A percentile compares a stretch with the other conserved stretches of the same genome.
These are phyloP conservation scores for Panicum hallii DNA, from an alignment of 202 grass and related monocot species.

Conservation along the genomic window DNA sequence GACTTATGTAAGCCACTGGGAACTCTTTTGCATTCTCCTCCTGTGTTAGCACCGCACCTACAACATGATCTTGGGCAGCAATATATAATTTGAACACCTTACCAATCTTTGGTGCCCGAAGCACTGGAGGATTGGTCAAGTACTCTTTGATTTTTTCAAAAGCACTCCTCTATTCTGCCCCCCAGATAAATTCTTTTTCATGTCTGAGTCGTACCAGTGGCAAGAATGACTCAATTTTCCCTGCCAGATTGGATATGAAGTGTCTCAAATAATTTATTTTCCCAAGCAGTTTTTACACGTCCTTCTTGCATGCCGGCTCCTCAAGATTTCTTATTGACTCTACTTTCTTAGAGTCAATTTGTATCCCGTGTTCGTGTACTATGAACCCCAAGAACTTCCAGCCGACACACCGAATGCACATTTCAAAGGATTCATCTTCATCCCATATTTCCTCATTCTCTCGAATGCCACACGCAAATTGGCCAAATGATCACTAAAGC, in stretches of 20 bases:
- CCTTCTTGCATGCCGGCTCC: not conserved
- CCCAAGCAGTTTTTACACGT: not conserved
- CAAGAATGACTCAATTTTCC: not conserved
- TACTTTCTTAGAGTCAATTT: not conserved
- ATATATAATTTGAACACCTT: not conserved
- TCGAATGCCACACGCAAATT: not conserved
- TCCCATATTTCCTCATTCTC: not conserved
- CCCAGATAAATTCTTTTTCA: not conserved
- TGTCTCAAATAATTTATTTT: constrained; percentile 6
- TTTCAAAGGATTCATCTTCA: not conserved
- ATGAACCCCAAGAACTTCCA: not conserved
- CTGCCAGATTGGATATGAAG: not conserved
- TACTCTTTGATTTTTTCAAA: not conserved
- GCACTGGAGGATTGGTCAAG: not conserved
- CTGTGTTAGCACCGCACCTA: not conserved
- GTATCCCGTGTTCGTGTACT: not conserved
- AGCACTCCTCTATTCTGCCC: not conserved
- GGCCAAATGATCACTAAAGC: not conserved
- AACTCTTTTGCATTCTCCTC: not conserved
- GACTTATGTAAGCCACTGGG: not conserved
- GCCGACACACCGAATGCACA: not conserved
- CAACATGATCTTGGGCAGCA: not conserved
- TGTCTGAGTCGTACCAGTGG: not conserved
- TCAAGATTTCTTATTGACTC: not conserved
- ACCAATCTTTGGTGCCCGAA: not conserved